phyloP scores from a whole-genome alignment of 495 filamentous ascomycete genomes.

The Trichocladium uniseriatum region DNA sequence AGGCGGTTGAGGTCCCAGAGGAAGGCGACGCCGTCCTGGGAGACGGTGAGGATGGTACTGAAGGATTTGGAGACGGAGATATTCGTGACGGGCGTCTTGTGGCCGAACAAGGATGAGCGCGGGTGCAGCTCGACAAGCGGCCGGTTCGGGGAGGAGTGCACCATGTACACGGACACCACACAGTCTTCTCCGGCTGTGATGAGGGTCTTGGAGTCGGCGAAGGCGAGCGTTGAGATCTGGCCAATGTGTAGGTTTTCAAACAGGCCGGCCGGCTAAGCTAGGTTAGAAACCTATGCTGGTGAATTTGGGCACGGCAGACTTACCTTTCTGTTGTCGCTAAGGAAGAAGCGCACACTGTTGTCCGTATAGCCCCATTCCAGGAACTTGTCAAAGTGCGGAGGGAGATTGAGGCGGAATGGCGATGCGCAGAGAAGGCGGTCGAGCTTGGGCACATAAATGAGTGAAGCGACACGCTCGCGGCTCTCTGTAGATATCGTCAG shows the following conservation, averaged over 20 bases:
- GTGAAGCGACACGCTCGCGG: constrained; percentile 66
- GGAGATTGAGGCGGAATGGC: constrained; percentile 74
- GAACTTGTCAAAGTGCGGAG: constrained; percentile 78
- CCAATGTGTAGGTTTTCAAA: constrained; percentile 91
- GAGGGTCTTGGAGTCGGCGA: constrained; percentile 82
- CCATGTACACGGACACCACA: constrained; percentile 72
- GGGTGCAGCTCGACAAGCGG: constrained; percentile 67
- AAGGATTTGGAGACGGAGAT: constrained; percentile 83
- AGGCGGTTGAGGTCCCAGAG: constrained; percentile 91
- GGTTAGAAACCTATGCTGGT: background rate
- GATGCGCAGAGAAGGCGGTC: constrained; percentile 81
- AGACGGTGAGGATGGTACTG: constrained; percentile 73
- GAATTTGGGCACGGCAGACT: background rate
- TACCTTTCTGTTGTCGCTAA: constrained; percentile 63
- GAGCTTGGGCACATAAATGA: constrained; percentile 68
- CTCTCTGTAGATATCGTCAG: constrained; percentile 42
- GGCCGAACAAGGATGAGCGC: constrained; percentile 78
- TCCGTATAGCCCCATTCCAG: constrained; percentile 96
- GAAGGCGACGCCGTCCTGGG: constrained; percentile 65
- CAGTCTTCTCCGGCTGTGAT: constrained; percentile 89
- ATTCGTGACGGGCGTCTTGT: constrained; percentile 67
- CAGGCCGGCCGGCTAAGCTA: constrained; percentile 52
- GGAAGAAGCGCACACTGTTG: constrained; percentile 82
- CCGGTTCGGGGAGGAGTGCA: constrained; percentile 46
- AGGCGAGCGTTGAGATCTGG: constrained; percentile 68